These are phyloP conservation scores for Moricandia arvensis DNA, from an alignment of 345 rosid species.

Conservation along the genomic window DNA sequence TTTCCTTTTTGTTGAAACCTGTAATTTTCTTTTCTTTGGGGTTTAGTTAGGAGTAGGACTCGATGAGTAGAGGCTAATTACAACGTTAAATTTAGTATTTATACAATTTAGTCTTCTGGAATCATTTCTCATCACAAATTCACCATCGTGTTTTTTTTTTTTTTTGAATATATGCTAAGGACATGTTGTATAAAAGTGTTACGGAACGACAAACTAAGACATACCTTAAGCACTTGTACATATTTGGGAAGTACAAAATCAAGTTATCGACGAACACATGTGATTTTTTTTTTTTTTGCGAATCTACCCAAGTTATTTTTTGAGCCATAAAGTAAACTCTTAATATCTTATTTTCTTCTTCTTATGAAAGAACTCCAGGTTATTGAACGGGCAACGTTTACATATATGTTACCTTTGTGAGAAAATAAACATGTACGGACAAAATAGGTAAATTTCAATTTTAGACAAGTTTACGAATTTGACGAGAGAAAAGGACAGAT, in stretches of 20 bases:
- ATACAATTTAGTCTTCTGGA: neutral
- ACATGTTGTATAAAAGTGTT: neutral
- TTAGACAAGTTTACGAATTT: neutral
- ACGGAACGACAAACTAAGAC: neutral
- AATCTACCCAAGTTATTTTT: neutral
- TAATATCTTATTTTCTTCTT: too few species aligned
- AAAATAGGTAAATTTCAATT: neutral
- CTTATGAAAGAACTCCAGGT: neutral
- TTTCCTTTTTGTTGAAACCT: neutral
- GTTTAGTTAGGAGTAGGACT: neutral
- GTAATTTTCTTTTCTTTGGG: neutral
- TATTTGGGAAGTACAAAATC: neutral
- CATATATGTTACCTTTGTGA: neutral
- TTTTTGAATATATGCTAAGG: neutral
- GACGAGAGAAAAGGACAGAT: neutral
- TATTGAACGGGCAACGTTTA: neutral
- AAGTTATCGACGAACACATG: neutral
- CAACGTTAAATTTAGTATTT: too few species aligned
- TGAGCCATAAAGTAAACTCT: too few species aligned
- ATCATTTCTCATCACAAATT: neutral
- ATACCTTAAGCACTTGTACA: neutral
- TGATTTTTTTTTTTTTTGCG: neutral
- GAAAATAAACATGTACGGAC: neutral
- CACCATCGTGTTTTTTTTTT: neutral
- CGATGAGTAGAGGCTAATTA: neutral